Evolutionary conservation across 1,284 basidiomycete species (phyloP).

Genomic region (Trichosporon ovoides): DNA sequence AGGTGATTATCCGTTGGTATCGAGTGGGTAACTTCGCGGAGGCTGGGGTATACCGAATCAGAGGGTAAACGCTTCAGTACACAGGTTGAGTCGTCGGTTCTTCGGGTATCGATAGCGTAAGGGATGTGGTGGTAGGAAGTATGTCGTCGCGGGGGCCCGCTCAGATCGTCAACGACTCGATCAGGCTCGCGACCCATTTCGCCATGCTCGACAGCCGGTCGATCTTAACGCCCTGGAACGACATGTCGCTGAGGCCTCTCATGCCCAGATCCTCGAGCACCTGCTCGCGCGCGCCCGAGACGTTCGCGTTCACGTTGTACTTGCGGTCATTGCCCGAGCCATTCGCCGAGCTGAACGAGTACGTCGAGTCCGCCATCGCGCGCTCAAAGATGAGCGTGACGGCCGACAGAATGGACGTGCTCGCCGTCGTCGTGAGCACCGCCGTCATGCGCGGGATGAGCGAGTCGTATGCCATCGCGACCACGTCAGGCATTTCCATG

Average conservation of each 20-base stretch:
- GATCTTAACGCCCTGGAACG: conserved; percentile 32
- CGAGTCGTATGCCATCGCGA: conserved; percentile 72
- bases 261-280: conserved; percentile 45
- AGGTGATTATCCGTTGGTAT: neutral
- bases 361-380: conserved; percentile 37
- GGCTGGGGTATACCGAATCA: no score
- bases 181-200: conserved; percentile 40
- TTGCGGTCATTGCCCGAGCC: conserved; percentile 7
- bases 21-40: neutral
- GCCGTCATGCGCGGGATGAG: conserved; percentile 72
- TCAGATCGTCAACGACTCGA: conserved; percentile 36
- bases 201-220: conserved; percentile 36
- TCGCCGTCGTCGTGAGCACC: conserved; percentile 67
- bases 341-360: conserved; percentile 30
- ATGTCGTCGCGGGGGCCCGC: neutral
- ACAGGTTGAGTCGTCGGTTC: no score
- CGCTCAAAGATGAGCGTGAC: conserved; percentile 64
- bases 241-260: conserved; percentile 40
- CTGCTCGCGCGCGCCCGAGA: conserved; percentile 26
- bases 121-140: neutral
- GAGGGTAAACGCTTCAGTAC: neutral
- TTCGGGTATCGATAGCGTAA: neutral
- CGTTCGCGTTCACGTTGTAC: neutral
- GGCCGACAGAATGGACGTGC: conserved; percentile 63
- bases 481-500: conserved; percentile 62